Conservation (phyloP, 257 asterid species). For the Primulina huaijiensis region DNA sequence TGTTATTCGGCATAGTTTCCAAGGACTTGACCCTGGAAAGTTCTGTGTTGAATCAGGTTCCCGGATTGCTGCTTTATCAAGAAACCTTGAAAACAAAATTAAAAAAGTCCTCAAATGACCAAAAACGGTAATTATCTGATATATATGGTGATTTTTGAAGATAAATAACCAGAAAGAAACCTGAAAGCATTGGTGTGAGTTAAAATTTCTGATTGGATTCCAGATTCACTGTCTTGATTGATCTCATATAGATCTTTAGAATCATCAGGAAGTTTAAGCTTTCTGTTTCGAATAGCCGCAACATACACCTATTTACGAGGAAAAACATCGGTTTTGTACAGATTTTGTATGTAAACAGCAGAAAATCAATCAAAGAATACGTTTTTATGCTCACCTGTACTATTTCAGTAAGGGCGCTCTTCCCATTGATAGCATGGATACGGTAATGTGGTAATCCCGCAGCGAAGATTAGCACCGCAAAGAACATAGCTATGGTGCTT, state of each 20-base stretch:
- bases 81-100: conserved; percentile 34
- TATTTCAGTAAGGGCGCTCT: conserved; percentile 55
- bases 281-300: conserved; percentile 57
- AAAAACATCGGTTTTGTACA: background rate
- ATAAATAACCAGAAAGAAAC: conserved; percentile 24
- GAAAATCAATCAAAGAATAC: background rate
- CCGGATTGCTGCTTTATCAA: conserved; percentile 72
- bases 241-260: conserved; percentile 46
- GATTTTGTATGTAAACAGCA: too few relatives aligned
- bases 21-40: conserved; percentile 33
- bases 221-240: conserved; percentile 42
- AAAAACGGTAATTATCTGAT: background rate
- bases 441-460: conserved; percentile 59
- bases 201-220: conserved; percentile 38
- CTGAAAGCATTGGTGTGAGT: conserved; percentile 52
- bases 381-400: conserved; percentile 43
- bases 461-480: conserved; percentile 35
- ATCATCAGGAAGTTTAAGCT: conserved; percentile 51
- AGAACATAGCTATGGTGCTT: conserved; percentile 52
- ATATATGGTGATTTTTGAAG: background rate
- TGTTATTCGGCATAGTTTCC: conserved; percentile 68
- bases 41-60: conserved; percentile 23
- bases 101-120: background rate
- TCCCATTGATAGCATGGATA: conserved; percentile 50
- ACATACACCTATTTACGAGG: conserved; percentile 47